phyloP scores from a whole-genome alignment of 2,329 filamentous ascomycete genomes.

The Canariomyces notabilis region DNA sequence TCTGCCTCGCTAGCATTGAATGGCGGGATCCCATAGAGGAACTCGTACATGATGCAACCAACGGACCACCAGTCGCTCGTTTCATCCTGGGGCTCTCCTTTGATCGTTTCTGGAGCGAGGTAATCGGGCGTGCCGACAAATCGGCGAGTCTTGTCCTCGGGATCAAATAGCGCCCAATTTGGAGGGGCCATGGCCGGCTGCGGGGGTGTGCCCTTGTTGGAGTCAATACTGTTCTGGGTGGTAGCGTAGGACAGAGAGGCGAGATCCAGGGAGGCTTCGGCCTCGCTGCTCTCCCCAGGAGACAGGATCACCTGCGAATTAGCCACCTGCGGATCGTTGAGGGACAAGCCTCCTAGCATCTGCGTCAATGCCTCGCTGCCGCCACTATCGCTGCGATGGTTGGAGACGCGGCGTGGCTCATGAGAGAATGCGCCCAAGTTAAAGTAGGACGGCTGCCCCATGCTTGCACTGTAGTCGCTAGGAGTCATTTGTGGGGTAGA shows the following conservation, averaged over 20 bases:
- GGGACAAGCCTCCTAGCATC: constrained; percentile 75
- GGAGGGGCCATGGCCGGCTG: constrained; percentile 74
- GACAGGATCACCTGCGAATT: constrained; percentile 46
- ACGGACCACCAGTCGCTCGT: constrained; percentile 99
- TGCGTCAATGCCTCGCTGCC: constrained; percentile 79
- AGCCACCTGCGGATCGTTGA: constrained; percentile 55
- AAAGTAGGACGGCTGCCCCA: constrained; percentile 92
- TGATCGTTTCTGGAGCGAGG: constrained; percentile 92
- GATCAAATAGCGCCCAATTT: constrained; percentile 90
- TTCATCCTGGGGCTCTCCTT: constrained; percentile 90
- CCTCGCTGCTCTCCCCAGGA: constrained; percentile 71
- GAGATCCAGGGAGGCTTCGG: constrained; percentile 72
- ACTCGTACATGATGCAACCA: constrained; percentile 97
- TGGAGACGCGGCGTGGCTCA: constrained; percentile 68
- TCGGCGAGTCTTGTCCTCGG: constrained; percentile 83
- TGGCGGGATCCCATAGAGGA: constrained; percentile 85
- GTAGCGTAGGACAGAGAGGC: constrained; percentile 54
- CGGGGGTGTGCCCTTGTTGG: constrained; percentile 56
- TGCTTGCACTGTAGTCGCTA: constrained; percentile 56
- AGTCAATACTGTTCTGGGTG: constrained; percentile 37
- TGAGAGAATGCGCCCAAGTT: constrained; percentile 54
- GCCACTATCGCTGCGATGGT: constrained; percentile 84
- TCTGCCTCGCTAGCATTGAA: constrained; percentile 90
- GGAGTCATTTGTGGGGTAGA: constrained; percentile 85
- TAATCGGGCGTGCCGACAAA: constrained; percentile 98